These are phyloP conservation scores for Balamuthia mandrillaris DNA, from an alignment of 208 protist species.

Conservation along the genomic window DNA sequence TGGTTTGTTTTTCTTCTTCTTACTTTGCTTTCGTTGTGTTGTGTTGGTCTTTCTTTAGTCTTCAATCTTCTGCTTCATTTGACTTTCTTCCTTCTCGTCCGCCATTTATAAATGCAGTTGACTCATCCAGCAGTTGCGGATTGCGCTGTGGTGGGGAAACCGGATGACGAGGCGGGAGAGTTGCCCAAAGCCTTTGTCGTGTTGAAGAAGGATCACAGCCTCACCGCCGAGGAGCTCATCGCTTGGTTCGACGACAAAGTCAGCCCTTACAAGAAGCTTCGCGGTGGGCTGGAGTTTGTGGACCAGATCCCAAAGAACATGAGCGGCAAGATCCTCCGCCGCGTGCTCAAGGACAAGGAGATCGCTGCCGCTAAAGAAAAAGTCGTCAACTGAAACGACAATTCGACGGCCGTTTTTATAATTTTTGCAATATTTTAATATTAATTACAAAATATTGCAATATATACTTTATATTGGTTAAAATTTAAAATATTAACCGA, in stretches of 20 bases:
- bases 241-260: constrained; percentile 58
- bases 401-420: too few relatives aligned
- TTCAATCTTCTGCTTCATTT: background rate
- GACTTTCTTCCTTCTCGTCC: too few relatives aligned
- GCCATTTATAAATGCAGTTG: constrained; percentile 50
- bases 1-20: too few relatives aligned
- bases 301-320: constrained; percentile 68
- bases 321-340: constrained; percentile 77
- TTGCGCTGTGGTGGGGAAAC: constrained; percentile 72
- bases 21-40: too few relatives aligned
- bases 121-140: constrained; percentile 72
- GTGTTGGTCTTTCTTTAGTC: too few relatives aligned
- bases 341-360: constrained; percentile 40
- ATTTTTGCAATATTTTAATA: too few relatives aligned
- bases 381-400: too few relatives aligned
- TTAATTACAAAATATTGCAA: too few relatives aligned
- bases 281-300: constrained; percentile 74
- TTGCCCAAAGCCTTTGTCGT: constrained; percentile 75
- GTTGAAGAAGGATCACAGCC: constrained; percentile 42
- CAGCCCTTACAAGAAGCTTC: constrained; percentile 73
- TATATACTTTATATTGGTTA: too few relatives aligned
- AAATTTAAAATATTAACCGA: too few relatives aligned
- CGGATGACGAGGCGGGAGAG: constrained; percentile 56
- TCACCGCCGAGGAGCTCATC: constrained; percentile 59
- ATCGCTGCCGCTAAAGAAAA: too few relatives aligned